A percentile compares a stretch with the other conserved stretches of the same genome.
These are phyloP conservation scores for Bipolaris sorokiniana DNA, from an alignment of 2,329 filamentous ascomycete genomes.

Conservation along the genomic window DNA sequence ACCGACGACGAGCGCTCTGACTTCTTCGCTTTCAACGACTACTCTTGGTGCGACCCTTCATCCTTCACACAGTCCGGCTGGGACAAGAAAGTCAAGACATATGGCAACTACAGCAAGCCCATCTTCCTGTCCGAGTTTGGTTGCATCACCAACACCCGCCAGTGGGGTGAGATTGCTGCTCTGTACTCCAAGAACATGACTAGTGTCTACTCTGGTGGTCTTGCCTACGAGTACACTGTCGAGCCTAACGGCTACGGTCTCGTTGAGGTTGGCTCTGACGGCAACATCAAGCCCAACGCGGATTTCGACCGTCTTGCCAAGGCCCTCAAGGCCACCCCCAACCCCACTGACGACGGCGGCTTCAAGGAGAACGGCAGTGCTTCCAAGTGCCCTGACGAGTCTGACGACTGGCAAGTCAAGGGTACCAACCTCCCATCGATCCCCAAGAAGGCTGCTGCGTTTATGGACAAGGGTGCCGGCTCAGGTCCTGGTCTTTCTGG, in stretches of 20 bases:
- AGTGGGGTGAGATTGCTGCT: constrained; percentile 78
- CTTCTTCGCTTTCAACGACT: constrained; percentile 90
- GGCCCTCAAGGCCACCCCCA: constrained; percentile 57
- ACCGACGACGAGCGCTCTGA: constrained; percentile 82
- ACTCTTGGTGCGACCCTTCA: constrained; percentile 70
- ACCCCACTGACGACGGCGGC: constrained; percentile 63
- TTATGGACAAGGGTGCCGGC: constrained; percentile 64
- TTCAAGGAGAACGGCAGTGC: constrained; percentile 61
- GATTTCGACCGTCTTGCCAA: constrained; percentile 68
- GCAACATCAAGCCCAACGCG: constrained; percentile 61
- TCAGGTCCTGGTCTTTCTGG: constrained; percentile 62
- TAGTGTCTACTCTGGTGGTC: constrained; percentile 87
- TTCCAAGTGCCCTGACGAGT: constrained; percentile 61
- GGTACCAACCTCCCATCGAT: constrained; percentile 62
- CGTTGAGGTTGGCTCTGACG: constrained; percentile 65
- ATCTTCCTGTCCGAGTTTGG: constrained; percentile 95
- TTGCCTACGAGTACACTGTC: constrained; percentile 92
- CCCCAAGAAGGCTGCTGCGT: constrained; percentile 61
- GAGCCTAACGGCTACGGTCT: constrained; percentile 73
- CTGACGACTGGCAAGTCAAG: constrained; percentile 62
- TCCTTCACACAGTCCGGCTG: constrained; percentile 76
- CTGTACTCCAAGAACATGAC: constrained; percentile 87
- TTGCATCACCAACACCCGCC: constrained; percentile 80
- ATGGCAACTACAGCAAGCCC: constrained; percentile 47
- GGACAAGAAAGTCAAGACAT: constrained; percentile 59